These are phyloP conservation scores for Fomitopsis palustris DNA, from an alignment of 1,284 basidiomycete species.

Conservation along the genomic window DNA sequence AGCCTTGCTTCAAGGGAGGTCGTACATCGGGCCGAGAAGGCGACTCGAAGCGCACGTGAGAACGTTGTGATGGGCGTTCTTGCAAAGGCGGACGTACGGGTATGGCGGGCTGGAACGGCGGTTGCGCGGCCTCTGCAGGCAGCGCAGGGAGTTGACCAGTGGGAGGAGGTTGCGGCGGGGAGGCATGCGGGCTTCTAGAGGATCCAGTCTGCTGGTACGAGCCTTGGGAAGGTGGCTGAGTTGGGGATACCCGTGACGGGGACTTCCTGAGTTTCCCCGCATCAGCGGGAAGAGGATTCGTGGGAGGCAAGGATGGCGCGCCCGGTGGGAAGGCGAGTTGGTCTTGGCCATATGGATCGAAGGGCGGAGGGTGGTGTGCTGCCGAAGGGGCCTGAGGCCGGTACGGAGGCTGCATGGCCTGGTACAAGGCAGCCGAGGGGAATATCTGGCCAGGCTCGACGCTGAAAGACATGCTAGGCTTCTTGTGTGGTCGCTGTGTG, in stretches of 20 bases:
- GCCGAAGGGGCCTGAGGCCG: background rate
- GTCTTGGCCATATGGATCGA: background rate
- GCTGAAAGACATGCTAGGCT: conserved; percentile 13
- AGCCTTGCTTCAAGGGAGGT: background rate
- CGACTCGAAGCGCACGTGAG: background rate
- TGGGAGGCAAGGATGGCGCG: background rate
- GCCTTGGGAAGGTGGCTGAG: background rate
- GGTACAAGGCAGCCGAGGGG: conserved; percentile 16
- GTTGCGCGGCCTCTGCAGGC: background rate
- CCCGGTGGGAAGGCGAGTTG: background rate
- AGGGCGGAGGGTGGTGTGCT: background rate
- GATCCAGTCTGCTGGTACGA: background rate
- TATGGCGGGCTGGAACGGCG: background rate
- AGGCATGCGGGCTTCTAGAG: background rate
- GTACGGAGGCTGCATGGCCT: conserved; percentile 5
- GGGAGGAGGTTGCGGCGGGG: background rate
- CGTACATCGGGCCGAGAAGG: background rate
- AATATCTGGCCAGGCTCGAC: conserved; percentile 29
- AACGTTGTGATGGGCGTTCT: background rate
- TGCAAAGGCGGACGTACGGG: background rate
- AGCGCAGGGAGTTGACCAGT: background rate
- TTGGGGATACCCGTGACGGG: background rate
- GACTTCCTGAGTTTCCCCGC: background rate
- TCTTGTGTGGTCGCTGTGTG: background rate
- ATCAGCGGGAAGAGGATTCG: background rate